Evolutionary conservation across 192 early-diverging fungal genomes (phyloP).

Genomic region (Backusella psychrophila): DNA sequence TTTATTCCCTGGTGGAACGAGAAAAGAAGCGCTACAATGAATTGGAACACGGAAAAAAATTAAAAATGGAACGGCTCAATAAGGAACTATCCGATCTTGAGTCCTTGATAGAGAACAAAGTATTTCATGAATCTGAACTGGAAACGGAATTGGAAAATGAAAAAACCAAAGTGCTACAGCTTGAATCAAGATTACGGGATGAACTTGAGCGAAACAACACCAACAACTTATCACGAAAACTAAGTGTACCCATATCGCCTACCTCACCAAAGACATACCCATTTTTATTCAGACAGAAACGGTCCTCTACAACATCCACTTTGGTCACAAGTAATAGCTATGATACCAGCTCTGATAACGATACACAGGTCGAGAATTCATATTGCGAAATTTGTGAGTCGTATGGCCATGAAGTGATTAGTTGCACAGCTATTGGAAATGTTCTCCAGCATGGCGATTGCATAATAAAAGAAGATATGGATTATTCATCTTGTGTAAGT

Average conservation of each 20-base stretch:
- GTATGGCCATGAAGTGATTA: constrained; percentile 57
- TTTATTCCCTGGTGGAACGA: constrained; percentile 43
- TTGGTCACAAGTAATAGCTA: constrained; percentile 9
- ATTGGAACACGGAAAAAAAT: constrained; percentile 58
- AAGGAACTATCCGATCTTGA: constrained; percentile 68
- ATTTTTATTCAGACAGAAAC: neutral
- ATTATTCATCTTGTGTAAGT: constrained; percentile 1
- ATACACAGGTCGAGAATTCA: constrained; percentile 26
- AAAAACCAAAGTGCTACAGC: constrained; percentile 36
- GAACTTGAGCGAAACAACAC: neutral
- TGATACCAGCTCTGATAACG: neutral
- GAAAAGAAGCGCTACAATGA: constrained; percentile 52
- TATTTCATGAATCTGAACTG: constrained; percentile 67
- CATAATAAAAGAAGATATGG: neutral
- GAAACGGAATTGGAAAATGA: constrained; percentile 53
- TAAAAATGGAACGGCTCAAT: constrained; percentile 57
- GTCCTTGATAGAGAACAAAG: constrained; percentile 68
- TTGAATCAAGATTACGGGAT: constrained; percentile 44
- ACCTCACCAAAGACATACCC: neutral
- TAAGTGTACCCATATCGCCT: neutral
- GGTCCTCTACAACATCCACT: neutral
- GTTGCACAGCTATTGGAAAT: constrained; percentile 42
- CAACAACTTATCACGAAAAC: neutral
- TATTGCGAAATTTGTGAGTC: constrained; percentile 72
- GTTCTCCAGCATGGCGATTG: neutral